Conservation (phyloP, 768 basidiomycete genomes). For the Pleurotus eryngii region DNA sequence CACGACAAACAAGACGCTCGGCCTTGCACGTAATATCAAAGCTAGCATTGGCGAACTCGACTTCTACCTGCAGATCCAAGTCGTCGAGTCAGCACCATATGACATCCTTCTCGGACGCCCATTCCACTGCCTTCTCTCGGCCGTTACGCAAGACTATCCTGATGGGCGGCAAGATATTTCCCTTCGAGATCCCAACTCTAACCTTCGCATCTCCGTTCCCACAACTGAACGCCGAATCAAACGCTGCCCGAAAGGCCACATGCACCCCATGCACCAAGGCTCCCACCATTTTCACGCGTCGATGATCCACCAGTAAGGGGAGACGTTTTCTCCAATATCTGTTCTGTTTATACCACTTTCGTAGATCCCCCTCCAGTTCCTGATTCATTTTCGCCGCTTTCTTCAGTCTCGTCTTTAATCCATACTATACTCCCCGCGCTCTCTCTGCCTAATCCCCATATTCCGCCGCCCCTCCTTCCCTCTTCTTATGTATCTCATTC, state of each 20-base stretch:
- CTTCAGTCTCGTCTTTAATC: not conserved
- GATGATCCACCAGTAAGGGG: slow-evolving; percentile 1
- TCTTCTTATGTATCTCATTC: not conserved
- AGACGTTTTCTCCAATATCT: not conserved
- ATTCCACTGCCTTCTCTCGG: slow-evolving; percentile 9
- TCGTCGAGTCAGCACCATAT: slow-evolving; percentile 17
- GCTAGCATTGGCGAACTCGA: slow-evolving; percentile 11
- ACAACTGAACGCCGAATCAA: no score
- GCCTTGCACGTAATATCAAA: slow-evolving; percentile 13
- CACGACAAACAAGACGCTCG: slow-evolving; percentile 11
- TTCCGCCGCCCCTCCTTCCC: not conserved
- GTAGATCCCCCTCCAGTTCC: no score
- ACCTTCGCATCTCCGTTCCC: no score
- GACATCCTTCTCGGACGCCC: slow-evolving; percentile 19
- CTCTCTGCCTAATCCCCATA: not conserved
- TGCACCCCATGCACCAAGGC: no score
- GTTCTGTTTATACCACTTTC: no score
- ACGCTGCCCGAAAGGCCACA: no score
- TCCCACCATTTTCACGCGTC: not conserved
- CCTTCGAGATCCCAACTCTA: not conserved
- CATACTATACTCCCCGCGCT: not conserved
- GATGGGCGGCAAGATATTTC: not conserved
- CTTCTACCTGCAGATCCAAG: slow-evolving; percentile 20
- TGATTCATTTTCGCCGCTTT: no score
- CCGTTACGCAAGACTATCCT: not conserved